These are phyloP conservation scores for Clathrus columnatus DNA, from an alignment of 768 basidiomycete genomes.

Conservation along the genomic window DNA sequence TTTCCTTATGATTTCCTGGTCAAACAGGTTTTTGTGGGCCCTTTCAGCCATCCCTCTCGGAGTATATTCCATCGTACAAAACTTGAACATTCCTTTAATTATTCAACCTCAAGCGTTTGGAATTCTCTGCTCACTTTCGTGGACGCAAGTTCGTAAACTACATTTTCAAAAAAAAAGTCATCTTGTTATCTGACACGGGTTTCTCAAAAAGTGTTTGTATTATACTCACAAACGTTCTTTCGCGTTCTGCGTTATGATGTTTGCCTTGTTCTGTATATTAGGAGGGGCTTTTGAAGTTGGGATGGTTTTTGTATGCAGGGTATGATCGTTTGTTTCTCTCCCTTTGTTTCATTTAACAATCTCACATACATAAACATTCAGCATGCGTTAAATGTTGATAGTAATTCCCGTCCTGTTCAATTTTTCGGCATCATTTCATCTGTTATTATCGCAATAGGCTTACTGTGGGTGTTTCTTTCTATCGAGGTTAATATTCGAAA, in stretches of 20 bases:
- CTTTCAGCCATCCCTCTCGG: slow-evolving; percentile 52
- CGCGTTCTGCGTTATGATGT: slow-evolving; percentile 12
- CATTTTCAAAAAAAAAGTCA: background rate
- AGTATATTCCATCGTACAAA: slow-evolving; percentile 55
- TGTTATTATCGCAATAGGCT: slow-evolving; percentile 42
- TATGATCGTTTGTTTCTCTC: slow-evolving; percentile 23
- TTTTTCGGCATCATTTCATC: slow-evolving; percentile 58
- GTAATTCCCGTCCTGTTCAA: slow-evolving; percentile 30
- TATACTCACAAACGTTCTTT: slow-evolving; percentile 42
- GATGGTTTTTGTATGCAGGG: slow-evolving; percentile 48
- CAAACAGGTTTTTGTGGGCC: slow-evolving; percentile 50
- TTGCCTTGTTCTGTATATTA: slow-evolving; percentile 32
- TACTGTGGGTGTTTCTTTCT: slow-evolving; percentile 30
- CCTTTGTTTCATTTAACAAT: background rate
- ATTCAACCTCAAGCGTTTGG: slow-evolving; percentile 60
- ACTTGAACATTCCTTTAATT: slow-evolving; percentile 65
- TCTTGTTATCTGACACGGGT: background rate
- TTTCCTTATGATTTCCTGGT: background rate
- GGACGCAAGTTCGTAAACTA: slow-evolving; percentile 47
- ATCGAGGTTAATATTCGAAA: background rate
- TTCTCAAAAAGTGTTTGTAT: slow-evolving; percentile 47
- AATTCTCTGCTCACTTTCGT: slow-evolving; percentile 48
- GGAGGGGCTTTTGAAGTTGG: slow-evolving; percentile 51
- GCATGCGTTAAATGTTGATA: slow-evolving; percentile 27
- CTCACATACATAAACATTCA: slow-evolving; percentile 13